These are phyloP conservation scores for Pisolithus orientalis DNA, from an alignment of 768 basidiomycete species.

Conservation along the genomic window DNA sequence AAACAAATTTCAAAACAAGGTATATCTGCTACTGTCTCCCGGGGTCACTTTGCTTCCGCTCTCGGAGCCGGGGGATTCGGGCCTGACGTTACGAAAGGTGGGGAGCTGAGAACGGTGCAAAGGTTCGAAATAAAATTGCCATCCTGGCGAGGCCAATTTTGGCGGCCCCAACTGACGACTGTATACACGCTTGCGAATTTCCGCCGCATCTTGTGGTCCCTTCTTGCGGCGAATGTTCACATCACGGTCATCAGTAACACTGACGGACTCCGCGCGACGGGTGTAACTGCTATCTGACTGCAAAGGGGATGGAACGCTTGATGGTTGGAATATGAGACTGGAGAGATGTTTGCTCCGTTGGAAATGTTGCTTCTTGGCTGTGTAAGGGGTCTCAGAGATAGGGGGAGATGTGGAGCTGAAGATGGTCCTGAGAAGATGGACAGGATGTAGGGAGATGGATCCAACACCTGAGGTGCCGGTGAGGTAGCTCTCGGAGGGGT, in stretches of 20 bases:
- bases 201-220: conserved; percentile 37
- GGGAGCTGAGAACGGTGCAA: conserved; percentile 68
- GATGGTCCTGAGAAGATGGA: conserved; percentile 38
- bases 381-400: conserved; percentile 33
- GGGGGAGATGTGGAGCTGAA: conserved; percentile 43
- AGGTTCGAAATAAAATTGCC: conserved; percentile 97
- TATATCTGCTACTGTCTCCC: conserved; percentile 40
- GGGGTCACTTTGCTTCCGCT: conserved; percentile 62
- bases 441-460: conserved; percentile 40
- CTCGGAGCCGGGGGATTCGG: conserved; percentile 59
- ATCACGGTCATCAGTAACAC: conserved; percentile 56
- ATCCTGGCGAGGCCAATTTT: conserved; percentile 88
- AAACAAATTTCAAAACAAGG: conserved; percentile 27
- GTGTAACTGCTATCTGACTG: conserved; percentile 54
- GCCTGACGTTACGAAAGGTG: conserved; percentile 45
- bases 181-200: conserved; percentile 38
- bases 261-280: conserved; percentile 61
- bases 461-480: conserved; percentile 68
- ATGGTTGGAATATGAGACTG: conserved; percentile 57
- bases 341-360: conserved; percentile 40
- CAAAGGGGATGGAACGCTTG: conserved; percentile 59
- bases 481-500: conserved; percentile 50
- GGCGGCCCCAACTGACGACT: conserved; percentile 62
- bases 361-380: conserved; percentile 33
- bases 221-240: conserved; percentile 67